Evolutionary conservation across 495 filamentous ascomycete genomes (phyloP).

Genomic region (Neurospora sublineolata): DNA sequence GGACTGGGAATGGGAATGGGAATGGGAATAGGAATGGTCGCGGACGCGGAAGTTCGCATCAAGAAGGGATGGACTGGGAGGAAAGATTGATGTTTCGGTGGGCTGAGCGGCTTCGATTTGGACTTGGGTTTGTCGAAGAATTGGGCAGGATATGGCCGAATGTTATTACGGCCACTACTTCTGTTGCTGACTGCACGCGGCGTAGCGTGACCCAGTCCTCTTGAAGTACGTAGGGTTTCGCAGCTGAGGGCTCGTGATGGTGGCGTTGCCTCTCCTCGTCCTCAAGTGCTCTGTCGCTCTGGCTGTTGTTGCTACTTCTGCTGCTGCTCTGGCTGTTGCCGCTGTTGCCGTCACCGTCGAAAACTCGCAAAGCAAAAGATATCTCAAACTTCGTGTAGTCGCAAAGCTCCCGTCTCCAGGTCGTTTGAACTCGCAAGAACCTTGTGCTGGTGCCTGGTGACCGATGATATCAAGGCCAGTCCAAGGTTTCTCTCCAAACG

Average conservation of each 20-base stretch:
- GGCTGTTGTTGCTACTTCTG: no score
- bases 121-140: no score
- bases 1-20: no score
- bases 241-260: conserved; percentile 12
- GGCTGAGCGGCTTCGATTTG: no score
- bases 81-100: no score
- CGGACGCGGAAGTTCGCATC: no score
- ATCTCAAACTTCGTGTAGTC: neutral
- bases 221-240: conserved; percentile 6
- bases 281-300: neutral
- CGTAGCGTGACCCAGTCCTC: conserved; percentile 15
- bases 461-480: neutral
- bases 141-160: no score
- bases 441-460: neutral
- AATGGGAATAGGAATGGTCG: no score
- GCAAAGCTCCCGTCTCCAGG: neutral
- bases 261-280: no score
- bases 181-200: no score
- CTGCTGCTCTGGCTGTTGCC: neutral
- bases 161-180: no score
- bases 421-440: neutral
- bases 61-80: no score
- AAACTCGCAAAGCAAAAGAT: neutral
- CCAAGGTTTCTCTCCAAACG: neutral
- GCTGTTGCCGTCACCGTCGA: neutral